Evolutionary conservation across 352 stramenopile genomes (phyloP), one percentile per base, ranked within the genome.

Genomic region (Phytophthora rubi): DNA sequence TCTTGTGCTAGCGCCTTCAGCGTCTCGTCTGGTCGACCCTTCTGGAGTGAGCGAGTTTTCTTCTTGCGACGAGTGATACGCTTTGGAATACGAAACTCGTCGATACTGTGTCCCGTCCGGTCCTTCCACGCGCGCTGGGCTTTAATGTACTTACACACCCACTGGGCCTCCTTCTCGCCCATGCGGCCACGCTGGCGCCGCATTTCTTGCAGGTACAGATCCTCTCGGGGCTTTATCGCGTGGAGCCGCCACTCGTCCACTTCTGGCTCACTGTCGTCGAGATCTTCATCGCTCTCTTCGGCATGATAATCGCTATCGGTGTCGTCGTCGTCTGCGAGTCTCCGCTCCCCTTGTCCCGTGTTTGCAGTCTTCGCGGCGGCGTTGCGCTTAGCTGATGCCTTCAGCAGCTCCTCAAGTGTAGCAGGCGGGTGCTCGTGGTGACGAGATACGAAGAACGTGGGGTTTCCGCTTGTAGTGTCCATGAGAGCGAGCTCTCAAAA

Each of bases 191-290:
- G 57, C 26, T 72, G 69, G 15, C 63, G 63, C 12, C 62, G 53
- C 69, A 76, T 76, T 71, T 76, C 69, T 35, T 71, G 53, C 23
- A 71, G 32, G 48, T 76, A 76, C 9, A 76, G 47, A 62, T 47
- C 69, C 35, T 76, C 69, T n/a, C 63, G 58, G 42, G 69, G 69
- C 6, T 76, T 63, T 47, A 47, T 42, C 18, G 63, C 57, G 32
- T 76, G 69, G 12, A 76, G 63, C 13, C 45, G 53, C 69, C 64
- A 71, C 33, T 82, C 75, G 35, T 82, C 75, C 8, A 78, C 39
- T 39, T 79, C 71, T n/a, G 58, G n/a, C 21, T 79, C 62, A 7
- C 65, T 48, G 44, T 75, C 48, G 30, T 60, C 64, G 13, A 61
- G 10, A 21, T 77, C 67, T 33, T 70, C 75, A 21, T 74, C 62